A percentile compares a stretch with the other conserved stretches of the same genome.
Evolutionary conservation across 2,329 filamentous ascomycete genomes (phyloP).

Genomic region (Nigrospora sphaerica): DNA sequence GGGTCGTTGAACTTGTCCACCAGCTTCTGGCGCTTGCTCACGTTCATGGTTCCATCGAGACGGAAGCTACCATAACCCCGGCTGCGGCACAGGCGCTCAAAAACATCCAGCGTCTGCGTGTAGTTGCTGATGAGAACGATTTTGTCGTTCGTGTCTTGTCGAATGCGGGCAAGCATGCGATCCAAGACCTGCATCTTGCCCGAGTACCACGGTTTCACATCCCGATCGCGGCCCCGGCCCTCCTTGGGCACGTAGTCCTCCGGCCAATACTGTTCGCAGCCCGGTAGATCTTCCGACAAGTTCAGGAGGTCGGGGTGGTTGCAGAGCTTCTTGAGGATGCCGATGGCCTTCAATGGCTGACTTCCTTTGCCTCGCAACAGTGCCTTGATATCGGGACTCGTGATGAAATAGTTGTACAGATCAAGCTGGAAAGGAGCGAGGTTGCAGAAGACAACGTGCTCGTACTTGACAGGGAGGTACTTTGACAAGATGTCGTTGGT

Average conservation of each 20-base stretch:
- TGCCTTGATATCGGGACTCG: slow-evolving; percentile 88
- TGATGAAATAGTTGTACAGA: slow-evolving; percentile 95
- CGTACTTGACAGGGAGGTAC: slow-evolving; percentile 96
- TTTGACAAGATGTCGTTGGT: slow-evolving; percentile 98
- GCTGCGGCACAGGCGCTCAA: slow-evolving; percentile 81
- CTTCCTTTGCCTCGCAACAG: slow-evolving; percentile 89
- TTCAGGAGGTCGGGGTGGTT: slow-evolving; percentile 94
- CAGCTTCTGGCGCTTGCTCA: slow-evolving; percentile 92
- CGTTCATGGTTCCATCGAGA: slow-evolving; percentile 95
- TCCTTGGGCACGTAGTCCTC: slow-evolving; percentile 87
- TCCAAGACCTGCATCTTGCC: slow-evolving; percentile 99
- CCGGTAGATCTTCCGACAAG: slow-evolving; percentile 75
- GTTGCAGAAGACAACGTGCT: slow-evolving; percentile 98
- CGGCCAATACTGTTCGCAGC: slow-evolving; percentile 74
- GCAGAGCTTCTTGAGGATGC: slow-evolving; percentile 94
- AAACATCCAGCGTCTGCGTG: slow-evolving; percentile 90
- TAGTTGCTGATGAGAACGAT: slow-evolving; percentile 99
- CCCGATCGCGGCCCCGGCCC: slow-evolving; percentile 77
- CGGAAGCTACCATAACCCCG: slow-evolving; percentile 80
- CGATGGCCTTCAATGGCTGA: slow-evolving; percentile 93
- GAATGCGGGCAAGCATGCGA: slow-evolving; percentile 92
- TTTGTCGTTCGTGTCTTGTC: slow-evolving; percentile 95
- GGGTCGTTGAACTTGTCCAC: slow-evolving; percentile 98
- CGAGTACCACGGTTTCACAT: slow-evolving; percentile 92
- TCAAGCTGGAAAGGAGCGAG: slow-evolving; percentile 87